These are phyloP conservation scores for Quercus ilex DNA, from an alignment of 306 rosid genomes.

Conservation along the genomic window DNA sequence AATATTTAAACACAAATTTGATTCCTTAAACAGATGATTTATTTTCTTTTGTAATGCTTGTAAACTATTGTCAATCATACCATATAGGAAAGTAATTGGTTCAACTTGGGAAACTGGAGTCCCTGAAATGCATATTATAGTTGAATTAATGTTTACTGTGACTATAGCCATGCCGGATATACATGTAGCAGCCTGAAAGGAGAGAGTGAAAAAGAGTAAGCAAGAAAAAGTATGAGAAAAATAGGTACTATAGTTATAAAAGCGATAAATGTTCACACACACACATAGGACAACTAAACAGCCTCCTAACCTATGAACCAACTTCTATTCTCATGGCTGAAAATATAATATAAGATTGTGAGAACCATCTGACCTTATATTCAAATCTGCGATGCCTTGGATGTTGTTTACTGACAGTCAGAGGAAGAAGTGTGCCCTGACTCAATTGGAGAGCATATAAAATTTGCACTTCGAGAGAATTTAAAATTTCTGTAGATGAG, in stretches of 20 bases:
- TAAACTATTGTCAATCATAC: conserved; percentile 31
- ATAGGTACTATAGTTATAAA: conserved; percentile 8
- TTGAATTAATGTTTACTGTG: conserved; percentile 53
- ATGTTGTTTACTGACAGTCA: conserved; percentile 19
- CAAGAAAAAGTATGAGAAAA: conserved; percentile 20
- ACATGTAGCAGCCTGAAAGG: conserved; percentile 46
- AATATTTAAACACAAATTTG: background rate
- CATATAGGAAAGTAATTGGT: conserved; percentile 76
- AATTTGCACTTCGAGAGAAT: background rate
- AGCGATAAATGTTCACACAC: no score
- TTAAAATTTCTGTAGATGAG: conserved; percentile 64
- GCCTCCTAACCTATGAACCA: background rate
- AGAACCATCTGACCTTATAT: conserved; percentile 58
- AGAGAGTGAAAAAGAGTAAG: conserved; percentile 4
- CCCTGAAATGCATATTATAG: conserved; percentile 66
- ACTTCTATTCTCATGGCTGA: background rate
- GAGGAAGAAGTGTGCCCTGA: conserved; percentile 59
- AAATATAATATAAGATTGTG: background rate
- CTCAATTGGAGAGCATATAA: conserved; percentile 28
- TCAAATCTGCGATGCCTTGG: conserved; percentile 65
- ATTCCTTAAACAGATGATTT: background rate
- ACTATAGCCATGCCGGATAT: conserved; percentile 51
- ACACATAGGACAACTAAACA: background rate
- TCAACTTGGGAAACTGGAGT: conserved; percentile 66
- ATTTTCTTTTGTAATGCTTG: background rate